Evolutionary conservation across 805 yeast genomes (phyloP), one percentile per base, ranked within the genome.

Genomic region (Lipomyces chichibuensis): DNA sequence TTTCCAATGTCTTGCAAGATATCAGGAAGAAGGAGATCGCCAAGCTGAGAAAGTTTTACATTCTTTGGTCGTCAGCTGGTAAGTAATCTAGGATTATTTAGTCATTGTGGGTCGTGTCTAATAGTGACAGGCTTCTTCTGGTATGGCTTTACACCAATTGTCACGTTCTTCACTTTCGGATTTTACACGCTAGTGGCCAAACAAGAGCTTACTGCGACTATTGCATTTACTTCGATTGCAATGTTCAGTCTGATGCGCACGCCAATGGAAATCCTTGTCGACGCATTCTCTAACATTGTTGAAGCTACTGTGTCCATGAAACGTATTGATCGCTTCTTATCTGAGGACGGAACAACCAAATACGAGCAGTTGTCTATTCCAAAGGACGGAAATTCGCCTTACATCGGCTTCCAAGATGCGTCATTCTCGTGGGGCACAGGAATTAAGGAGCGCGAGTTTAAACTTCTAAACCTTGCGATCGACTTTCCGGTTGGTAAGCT

Each of bases 271-370:
- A 89, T 88, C 76, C 82, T 92, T 69, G 86, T 94, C 43, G 94
- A 90, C 76, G 90, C 91, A 92, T 81, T 91, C 35, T 85, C 92
- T 54, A 85, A 84, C 73, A 89, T 88, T 39, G 85, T 91, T 62
- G 96, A 91, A 77, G 87, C 95, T 17, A 89, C 89, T 78, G 96
- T 92, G 29, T 92, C 97, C 1, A 77, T 92, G 65, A 93, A 90
- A 75, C 88, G 97, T 84, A 86, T 92, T 57, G 84, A 83, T 67
- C 87, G 86, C 20, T 91, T 91, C 75, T 82, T 92, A 75, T 80
- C 84, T 62, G 95, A 90, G 78, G 86, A 85, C n/a, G 96, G 91
- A 75, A 87, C 92, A 25, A 80, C 87, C 23, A 91, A 91, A 74
- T 91, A 91, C 75, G 89, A 88, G 60, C 96, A 91, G 76, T 81